A percentile compares a stretch with the other conserved stretches of the same genome.
Evolutionary conservation across 306 rosid genomes (phyloP).

Genomic region (Vachellia pachyceras): DNA sequence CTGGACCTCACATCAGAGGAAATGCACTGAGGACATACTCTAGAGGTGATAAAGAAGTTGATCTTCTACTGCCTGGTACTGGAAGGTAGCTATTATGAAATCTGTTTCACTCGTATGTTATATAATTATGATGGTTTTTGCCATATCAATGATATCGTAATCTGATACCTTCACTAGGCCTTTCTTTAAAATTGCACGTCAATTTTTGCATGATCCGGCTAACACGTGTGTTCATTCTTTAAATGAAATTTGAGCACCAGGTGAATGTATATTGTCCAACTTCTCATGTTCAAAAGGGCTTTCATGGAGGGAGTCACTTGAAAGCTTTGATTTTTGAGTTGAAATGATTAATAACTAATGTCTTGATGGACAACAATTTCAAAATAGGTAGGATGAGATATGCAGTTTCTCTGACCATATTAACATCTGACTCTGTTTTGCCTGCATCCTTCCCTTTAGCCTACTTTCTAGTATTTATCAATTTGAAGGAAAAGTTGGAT

Average conservation of each 20-base stretch:
- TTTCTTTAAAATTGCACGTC: not conserved
- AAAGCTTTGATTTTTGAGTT: not conserved
- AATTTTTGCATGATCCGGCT: not conserved
- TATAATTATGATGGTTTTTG: constrained; percentile 4
- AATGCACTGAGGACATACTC: constrained; percentile 77
- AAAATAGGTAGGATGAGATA: not conserved
- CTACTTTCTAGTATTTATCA: not conserved
- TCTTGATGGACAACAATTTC: not conserved
- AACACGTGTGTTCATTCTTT: not conserved
- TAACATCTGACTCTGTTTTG: not conserved
- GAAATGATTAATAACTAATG: not conserved
- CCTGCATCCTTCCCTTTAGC: not conserved
- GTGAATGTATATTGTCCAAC: no score
- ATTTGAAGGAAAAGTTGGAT: not conserved
- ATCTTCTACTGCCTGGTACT: constrained; percentile 90
- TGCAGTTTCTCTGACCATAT: not conserved
- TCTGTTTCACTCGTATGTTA: not conserved
- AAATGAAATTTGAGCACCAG: no score
- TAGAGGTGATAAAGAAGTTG: constrained; percentile 87
- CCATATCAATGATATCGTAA: constrained; percentile 7
- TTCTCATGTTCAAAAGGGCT: not conserved
- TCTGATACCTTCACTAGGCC: constrained; percentile 6
- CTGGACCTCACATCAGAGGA: constrained; percentile 98
- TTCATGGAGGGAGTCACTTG: not conserved
- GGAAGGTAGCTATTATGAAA: constrained; percentile 66